phyloP scores from a whole-genome alignment of 192 early-diverging fungal genomes.

The Dissophora ornata region DNA sequence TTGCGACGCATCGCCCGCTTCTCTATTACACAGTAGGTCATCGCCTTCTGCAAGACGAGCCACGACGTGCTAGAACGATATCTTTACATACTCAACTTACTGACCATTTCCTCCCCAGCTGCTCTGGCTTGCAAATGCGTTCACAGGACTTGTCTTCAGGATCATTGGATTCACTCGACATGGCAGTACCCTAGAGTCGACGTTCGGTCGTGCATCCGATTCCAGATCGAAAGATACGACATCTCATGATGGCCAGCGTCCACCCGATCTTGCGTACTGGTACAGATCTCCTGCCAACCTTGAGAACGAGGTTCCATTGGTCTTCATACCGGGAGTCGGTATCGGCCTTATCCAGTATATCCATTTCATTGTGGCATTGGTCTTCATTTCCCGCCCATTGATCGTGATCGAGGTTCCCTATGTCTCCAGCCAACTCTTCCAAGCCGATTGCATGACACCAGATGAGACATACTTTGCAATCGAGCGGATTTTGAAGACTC shows the following conservation, averaged over 20 bases:
- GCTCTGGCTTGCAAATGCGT: conserved; percentile 15
- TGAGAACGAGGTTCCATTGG: conserved; percentile 57
- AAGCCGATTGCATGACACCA: conserved; percentile 58
- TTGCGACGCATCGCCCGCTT: conserved; percentile 64
- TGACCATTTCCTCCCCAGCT: conserved; percentile 4
- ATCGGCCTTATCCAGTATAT: conserved; percentile 65
- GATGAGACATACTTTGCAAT: conserved; percentile 66
- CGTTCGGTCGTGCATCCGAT: neutral
- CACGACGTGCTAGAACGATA: too few relatives aligned
- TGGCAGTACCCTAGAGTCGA: neutral
- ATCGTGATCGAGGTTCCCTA: conserved; percentile 67
- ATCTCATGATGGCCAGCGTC: neutral
- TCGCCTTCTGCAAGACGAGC: neutral
- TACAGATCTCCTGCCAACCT: conserved; percentile 37
- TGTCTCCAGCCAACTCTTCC: conserved; percentile 72
- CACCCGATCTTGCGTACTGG: conserved; percentile 56
- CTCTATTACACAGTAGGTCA: conserved; percentile 58
- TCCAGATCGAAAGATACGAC: neutral
- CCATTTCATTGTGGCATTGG: conserved; percentile 58
- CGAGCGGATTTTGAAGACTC: conserved; percentile 61
- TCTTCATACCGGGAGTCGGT: conserved; percentile 77
- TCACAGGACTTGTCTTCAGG: conserved; percentile 9
- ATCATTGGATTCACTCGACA: conserved; percentile 22
- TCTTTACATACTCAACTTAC: too few relatives aligned
- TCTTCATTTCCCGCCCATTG: conserved; percentile 51